phyloP scores from a whole-genome alignment of 2,329 filamentous ascomycete genomes.

The Eutypa lata region DNA sequence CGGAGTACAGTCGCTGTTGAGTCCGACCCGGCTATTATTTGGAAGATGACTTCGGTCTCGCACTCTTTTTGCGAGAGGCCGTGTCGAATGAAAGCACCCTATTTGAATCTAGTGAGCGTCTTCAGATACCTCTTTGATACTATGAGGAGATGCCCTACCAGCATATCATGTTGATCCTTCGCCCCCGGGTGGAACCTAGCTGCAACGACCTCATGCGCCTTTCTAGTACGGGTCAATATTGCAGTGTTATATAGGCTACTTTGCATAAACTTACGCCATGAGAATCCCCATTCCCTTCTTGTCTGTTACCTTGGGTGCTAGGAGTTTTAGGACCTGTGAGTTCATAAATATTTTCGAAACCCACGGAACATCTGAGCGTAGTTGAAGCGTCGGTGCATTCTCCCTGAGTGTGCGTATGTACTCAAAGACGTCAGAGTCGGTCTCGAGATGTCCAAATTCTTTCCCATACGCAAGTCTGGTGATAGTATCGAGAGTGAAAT shows the following conservation, averaged over 20 bases:
- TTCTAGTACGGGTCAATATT: slow-evolving; percentile 3
- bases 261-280: slow-evolving; percentile 8
- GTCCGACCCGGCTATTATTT: slow-evolving; percentile 37
- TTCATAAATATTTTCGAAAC: slow-evolving; percentile 18
- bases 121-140: no score
- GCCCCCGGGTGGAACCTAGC: slow-evolving; percentile 9
- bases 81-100: slow-evolving; percentile 28
- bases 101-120: not conserved
- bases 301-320: slow-evolving; percentile 23
- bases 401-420: slow-evolving; percentile 16
- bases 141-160: slow-evolving; percentile 12
- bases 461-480: slow-evolving; percentile 23
- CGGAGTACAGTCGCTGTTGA: slow-evolving; percentile 48
- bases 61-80: slow-evolving; percentile 24
- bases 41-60: slow-evolving; percentile 23
- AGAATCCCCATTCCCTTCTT: slow-evolving; percentile 18
- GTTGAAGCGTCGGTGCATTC: slow-evolving; percentile 7
- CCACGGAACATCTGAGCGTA: slow-evolving; percentile 21
- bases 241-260: not conserved
- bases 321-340: slow-evolving; percentile 8
- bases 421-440: slow-evolving; percentile 20
- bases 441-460: slow-evolving; percentile 22
- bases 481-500: slow-evolving; percentile 25
- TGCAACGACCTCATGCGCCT: slow-evolving; percentile 10
- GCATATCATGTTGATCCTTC: slow-evolving; percentile 13